Evolutionary conservation across 225 moss, liverwort and hornwort species (phyloP), one percentile per base, ranked within the genome.

Genomic region (Polytrichum commune): DNA sequence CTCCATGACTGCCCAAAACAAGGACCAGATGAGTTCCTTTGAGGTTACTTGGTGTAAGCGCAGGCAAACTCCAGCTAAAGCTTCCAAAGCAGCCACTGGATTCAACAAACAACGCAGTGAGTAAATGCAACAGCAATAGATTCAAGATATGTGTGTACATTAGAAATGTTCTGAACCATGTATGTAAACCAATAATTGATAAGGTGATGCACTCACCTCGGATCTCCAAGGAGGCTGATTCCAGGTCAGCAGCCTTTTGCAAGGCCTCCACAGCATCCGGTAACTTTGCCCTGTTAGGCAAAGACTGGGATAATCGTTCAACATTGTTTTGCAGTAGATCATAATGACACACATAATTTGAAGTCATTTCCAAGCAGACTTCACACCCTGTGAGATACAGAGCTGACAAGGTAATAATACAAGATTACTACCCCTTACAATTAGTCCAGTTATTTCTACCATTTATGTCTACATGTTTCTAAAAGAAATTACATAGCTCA

Each of bases 41-140:
- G 62, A 67, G 38, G 57, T 77, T 87, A 95, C 95, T 82, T 87
- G 87, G 73, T 93, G 93, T 69, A 91, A 74, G 46, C 95, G 90
- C 63, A 93, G 77, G 81, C 90, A 82, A 58, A 93, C 57, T 82
- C 88, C 95, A 78, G 81, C 78, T 81, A 93, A 84, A 38, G 93
- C 90, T 80, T 96, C 91, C 79, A 80, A 71, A 46, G 93, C 87
- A 78, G 95, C 85, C 82, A 91, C 95, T 91, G 90, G 69, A 82
- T 60, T 67, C 60, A 65, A 62, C 77, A 79, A 76, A 75, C 25
- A 78, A 71, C 75, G 69, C 60, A 28, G 65, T 82, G 64, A 82
- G 74, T 28, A 68, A 53, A 65, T 20, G 46, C 57, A 56, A 65
- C 67, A 77, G 73, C 35, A 69, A 46, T 20, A 22, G 63, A 38